Evolutionary conservation across 352 stramenopile genomes (phyloP).

Genomic region (Pythium volutum): DNA sequence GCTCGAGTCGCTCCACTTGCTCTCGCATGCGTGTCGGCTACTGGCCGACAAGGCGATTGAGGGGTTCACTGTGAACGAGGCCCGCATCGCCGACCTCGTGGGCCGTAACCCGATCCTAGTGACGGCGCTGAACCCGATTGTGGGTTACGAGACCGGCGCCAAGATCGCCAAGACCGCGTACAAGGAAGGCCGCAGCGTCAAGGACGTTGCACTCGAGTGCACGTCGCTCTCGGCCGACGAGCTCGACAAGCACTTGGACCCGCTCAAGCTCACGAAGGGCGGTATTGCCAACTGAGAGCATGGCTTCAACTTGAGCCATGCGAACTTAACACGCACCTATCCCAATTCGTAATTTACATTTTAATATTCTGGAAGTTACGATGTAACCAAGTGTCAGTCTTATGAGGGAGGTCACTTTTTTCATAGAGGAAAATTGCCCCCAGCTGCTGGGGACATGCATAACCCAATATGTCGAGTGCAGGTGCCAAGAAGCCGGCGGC

Average conservation of each 20-base stretch:
- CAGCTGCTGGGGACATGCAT: not conserved
- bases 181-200: slow-evolving; percentile 48
- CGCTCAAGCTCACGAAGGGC: slow-evolving; percentile 40
- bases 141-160: slow-evolving; percentile 52
- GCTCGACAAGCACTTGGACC: slow-evolving; percentile 53
- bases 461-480: not conserved
- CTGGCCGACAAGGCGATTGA: slow-evolving; percentile 46
- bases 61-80: slow-evolving; percentile 42
- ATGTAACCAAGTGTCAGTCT: slow-evolving; percentile 1
- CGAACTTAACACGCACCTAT: not conserved
- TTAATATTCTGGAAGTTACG: too few species aligned
- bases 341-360: not conserved
- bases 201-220: slow-evolving; percentile 45
- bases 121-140: slow-evolving; percentile 53
- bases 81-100: slow-evolving; percentile 43
- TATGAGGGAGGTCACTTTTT: not conserved
- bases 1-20: slow-evolving; percentile 42
- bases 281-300: slow-evolving; percentile 36
- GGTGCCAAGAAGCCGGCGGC: slow-evolving; percentile 13
- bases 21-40: slow-evolving; percentile 35
- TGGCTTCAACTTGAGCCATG: not conserved
- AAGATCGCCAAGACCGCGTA: slow-evolving; percentile 63
- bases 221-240: slow-evolving; percentile 42
- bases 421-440: slow-evolving; percentile 4
- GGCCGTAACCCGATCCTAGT: slow-evolving; percentile 57